Evolutionary conservation across 202 grass and related monocot genomes (phyloP).

Genomic region (Zoysia matrella): DNA sequence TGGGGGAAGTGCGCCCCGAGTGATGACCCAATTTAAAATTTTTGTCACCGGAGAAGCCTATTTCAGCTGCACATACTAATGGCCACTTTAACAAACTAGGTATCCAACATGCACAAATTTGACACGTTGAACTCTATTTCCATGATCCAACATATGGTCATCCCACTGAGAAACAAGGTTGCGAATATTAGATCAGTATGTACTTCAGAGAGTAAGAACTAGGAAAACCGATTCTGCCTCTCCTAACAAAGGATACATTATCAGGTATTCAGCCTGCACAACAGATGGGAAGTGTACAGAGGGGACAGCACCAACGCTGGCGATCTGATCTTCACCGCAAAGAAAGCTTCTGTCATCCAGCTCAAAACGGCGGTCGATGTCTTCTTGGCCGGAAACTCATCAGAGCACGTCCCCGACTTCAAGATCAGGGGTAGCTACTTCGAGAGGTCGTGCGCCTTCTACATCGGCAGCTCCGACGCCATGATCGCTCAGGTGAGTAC

Average conservation of each 20-base stretch:
- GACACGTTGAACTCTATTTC: background rate
- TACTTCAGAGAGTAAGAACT: background rate
- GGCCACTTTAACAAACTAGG: background rate
- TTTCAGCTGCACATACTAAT: background rate
- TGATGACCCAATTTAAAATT: no score
- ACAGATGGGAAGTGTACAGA: slow-evolving; percentile 47
- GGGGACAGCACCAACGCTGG: slow-evolving; percentile 42
- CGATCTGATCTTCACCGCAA: slow-evolving; percentile 45
- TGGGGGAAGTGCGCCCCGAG: no score
- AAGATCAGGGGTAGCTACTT: slow-evolving; percentile 50
- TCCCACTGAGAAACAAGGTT: background rate
- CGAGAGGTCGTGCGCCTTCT: slow-evolving; percentile 23
- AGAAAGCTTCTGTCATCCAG: slow-evolving; percentile 33
- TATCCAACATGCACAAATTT: background rate
- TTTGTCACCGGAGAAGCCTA: background rate
- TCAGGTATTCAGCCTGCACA: slow-evolving; percentile 29
- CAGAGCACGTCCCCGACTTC: slow-evolving; percentile 40
- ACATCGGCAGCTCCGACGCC: slow-evolving; percentile 43
- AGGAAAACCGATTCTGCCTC: background rate
- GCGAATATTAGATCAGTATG: background rate
- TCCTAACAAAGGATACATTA: background rate
- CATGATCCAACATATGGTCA: background rate
- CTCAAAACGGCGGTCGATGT: slow-evolving; percentile 31
- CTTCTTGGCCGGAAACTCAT: slow-evolving; percentile 45
- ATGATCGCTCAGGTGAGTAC: slow-evolving; percentile 48